Percentiles rank a stretch among this genome's conserved stretches.
These are phyloP conservation scores for Trypanosoma grayi DNA, from an alignment of 208 protist species.

Conservation along the genomic window DNA sequence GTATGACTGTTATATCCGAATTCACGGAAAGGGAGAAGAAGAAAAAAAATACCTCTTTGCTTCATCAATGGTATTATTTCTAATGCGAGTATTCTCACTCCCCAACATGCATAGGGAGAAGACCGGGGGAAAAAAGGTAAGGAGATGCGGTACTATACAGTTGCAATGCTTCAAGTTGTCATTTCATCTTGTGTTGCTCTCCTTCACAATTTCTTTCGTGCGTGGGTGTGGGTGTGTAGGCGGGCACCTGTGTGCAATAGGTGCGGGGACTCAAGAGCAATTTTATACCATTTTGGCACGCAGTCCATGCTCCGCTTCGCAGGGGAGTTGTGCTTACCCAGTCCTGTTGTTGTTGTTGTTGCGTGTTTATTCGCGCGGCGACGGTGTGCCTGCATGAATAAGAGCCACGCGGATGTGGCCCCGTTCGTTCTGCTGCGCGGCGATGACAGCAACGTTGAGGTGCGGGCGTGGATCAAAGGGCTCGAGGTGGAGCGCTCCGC, in stretches of 20 bases:
- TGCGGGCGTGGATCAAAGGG: constrained; percentile 59
- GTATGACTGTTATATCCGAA: no score
- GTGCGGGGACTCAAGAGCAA: neutral
- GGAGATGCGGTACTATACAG: no score
- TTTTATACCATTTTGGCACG: neutral
- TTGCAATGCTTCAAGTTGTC: neutral
- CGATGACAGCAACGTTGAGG: constrained; percentile 33
- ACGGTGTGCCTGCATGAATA: neutral
- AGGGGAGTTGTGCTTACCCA: neutral
- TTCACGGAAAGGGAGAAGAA: no score
- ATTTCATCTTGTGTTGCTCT: neutral
- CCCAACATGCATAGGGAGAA: no score
- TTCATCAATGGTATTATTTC: no score
- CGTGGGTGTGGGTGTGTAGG: neutral
- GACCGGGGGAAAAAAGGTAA: no score
- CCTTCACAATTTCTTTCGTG: neutral
- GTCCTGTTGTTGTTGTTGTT: no score
- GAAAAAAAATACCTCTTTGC: no score
- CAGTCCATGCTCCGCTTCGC: neutral
- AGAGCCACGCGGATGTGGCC: neutral
- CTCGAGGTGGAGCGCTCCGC: constrained; percentile 61
- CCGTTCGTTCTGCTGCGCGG: constrained; percentile 30
- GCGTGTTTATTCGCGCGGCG: neutral
- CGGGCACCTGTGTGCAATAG: neutral
- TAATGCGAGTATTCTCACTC: no score